Evolutionary conservation across 2,329 filamentous ascomycete species (phyloP), one percentile per base, ranked within the genome.

Genomic region (Madurella mycetomatis): DNA sequence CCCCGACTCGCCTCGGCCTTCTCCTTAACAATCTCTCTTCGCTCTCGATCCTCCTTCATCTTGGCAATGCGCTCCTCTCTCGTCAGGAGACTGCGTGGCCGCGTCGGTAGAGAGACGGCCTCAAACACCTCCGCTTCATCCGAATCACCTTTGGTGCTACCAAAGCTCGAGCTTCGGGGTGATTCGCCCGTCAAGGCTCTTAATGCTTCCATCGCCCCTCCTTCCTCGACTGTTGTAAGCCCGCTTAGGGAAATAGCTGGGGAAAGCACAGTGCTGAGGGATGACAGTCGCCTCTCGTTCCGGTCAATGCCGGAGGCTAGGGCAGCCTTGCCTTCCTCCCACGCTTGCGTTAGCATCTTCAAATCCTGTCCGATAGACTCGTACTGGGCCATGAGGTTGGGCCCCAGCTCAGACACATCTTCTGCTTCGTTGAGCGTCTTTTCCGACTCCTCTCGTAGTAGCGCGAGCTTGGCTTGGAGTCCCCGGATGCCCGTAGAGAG

Each of bases 331-430:
- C 92, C 94, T 49, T 87, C 82, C 64, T 95, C 90, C 92, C 92
- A 96, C 59, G 90, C 88, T 59, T 87, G 80, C 70, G 92, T 84
- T 47, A 96, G 74, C 42, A 86, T 82, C 67, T 87, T 87, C 43
- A 99, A 78, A 66, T 99, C 94, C 25, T 85, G 79, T 2, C 94
- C 94, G 59, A 99, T 95, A 4, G 91, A 92, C 53, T 99, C 94
- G 70, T 97, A 99, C 66, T 97, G 94, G 18, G 85, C 74, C 79
- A 96, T 86, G 40, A 97, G 78, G 58, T 84, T 85, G 0, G 86
- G 81, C 0, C 88, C 90, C 15, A 96, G 80, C 61, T 95, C 88
- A 4, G 84, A 83, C 16, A 89, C 83, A 62, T 86, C 83, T 55
- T 79, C 78, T 39, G 88, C 84, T 62, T 87, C 84, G 64, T 95